Evolutionary conservation across 2,329 filamentous ascomycete species (phyloP), one percentile per base, ranked within the genome.

Genomic region (Aspergillus nomiae): DNA sequence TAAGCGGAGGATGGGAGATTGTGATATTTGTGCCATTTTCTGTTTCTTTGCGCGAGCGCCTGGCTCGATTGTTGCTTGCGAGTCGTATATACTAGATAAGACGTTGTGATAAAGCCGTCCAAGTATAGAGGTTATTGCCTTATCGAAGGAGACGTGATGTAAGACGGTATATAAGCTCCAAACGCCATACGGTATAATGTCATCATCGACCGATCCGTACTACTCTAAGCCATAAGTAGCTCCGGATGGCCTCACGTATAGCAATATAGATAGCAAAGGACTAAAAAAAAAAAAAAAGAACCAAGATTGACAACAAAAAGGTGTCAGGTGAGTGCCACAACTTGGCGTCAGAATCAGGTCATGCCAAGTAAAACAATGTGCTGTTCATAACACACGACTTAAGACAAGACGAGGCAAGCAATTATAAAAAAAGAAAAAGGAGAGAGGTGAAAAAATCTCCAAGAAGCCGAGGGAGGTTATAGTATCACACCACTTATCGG

Each of bases 1-100:
- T 6, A 77, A 63, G 16, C 60, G 67, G 12, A 76, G 69, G 30
- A 77, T 66, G 8, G 60, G 58, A 1, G 70, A 67, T 26, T 51
- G 26, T 9, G 9, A 28, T 28, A 24, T 48, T 28, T 10, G 26
- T 26, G 46, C 46, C 51, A 54, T 54, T 21, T 36, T 36, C 4
- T 12, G 10, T 21, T 10, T 55, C 9, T 11, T 34, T 19, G 41
- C 30, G 21, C 41, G 41, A 57, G 38, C 38, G 7, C 56, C 26
- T 26, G 58, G 36, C 58, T 41, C 36, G 16, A 41, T 30, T 26
- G 38, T 30, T 21, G 43, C 26, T 51, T 51, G 48, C 12, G 21
- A 12, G 3, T 50, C 46, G 46, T 24, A 26, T 50, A 28, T 10
- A 6, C 21, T 43, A 43, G 41, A 43, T n/a, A n/a, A n/a, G 41